Base-by-base conservation (phyloP, 495 filamentous ascomycete genomes). In the Friedmanniomyces endolithicus region DNA sequence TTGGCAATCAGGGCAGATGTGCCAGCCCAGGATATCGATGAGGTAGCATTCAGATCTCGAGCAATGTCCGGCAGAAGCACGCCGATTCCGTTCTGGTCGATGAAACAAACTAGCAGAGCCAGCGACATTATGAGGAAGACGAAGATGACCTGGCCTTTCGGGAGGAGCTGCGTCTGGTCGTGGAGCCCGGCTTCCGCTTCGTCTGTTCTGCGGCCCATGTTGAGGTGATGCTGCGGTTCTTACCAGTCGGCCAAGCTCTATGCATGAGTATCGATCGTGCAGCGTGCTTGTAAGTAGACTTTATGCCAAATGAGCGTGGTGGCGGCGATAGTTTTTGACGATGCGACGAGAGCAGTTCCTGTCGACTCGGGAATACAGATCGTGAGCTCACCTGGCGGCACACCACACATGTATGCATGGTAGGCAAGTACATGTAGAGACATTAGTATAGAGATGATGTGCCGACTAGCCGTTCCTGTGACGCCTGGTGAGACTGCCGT, bases 1-100 rank as follows among this genome's bases (percentile, higher is more conserved):
- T 84, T 85, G 1, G 82, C 82, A 50, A 89, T 82, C 19, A 88
- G 68, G 23, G 83, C 83, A 2, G 84, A 85, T 0, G 83, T 88
- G n/a, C 83, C 86, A 6, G 84, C 78, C 85, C 85, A 90, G 0
- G 78, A 61, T 23, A 84, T 82, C 16, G 79, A 82, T 33, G 78
- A 69, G 34, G 70, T 60, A 0, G 75, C 78, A 50, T 77, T 57
- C 0, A 85, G 69, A 44, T 83, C 79, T 48, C 66, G 67, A 35
- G 77, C 76, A 57, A 85, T 80, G 11, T 75, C 77, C 0, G 81
- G 81, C 0, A 84, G 65, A 1, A 75, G 74, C 19, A 81, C 75
- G 53, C 74, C 77, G 48, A 85, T 76, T 3, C 74, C 74, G 63
- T 83, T 84, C 58, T 84, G 80, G 58, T 85, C 81, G 43, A 81